A percentile compares a stretch with the other conserved stretches of the same genome.
Evolutionary conservation across 768 basidiomycete genomes (phyloP).

Genomic region (Pleurotus cornucopiae): DNA sequence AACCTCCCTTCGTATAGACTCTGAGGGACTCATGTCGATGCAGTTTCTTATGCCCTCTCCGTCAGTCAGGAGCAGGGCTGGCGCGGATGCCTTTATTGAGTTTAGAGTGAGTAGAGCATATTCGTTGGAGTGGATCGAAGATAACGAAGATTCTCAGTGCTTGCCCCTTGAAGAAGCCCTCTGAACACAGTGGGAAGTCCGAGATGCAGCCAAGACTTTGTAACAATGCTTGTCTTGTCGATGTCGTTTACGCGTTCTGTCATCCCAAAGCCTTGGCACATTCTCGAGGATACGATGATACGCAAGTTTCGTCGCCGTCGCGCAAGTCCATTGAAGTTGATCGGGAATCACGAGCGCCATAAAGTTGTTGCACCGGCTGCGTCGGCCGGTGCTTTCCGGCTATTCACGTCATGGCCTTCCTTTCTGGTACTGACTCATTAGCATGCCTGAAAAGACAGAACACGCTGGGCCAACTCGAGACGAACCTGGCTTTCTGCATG

Average conservation of each 20-base stretch:
- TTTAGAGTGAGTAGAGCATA: slow-evolving; percentile 64
- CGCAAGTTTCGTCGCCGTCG: slow-evolving; percentile 6
- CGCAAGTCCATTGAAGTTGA: neutral
- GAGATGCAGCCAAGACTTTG: slow-evolving; percentile 6
- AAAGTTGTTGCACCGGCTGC: slow-evolving; percentile 4
- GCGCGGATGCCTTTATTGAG: slow-evolving; percentile 72
- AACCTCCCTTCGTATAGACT: slow-evolving; percentile 84
- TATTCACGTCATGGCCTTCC: slow-evolving; percentile 5
- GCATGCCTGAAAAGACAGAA: slow-evolving; percentile 7
- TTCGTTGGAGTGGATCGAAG: neutral
- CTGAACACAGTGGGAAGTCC: slow-evolving; percentile 3
- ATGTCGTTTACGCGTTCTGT: neutral
- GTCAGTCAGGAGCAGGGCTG: slow-evolving; percentile 34
- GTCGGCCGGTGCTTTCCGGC: neutral
- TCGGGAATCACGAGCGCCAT: slow-evolving; percentile 5
- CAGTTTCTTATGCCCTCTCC: slow-evolving; percentile 83
- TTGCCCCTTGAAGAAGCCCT: slow-evolving; percentile 35
- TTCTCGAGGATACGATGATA: neutral
- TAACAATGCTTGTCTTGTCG: slow-evolving; percentile 9
- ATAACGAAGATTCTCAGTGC: slow-evolving; percentile 25
- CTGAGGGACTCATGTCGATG: slow-evolving; percentile 76
- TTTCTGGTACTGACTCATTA: neutral
- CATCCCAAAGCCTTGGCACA: slow-evolving; percentile 1
- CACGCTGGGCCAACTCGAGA: slow-evolving; percentile 3
- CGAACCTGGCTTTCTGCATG: neutral